A percentile compares a stretch with the other conserved stretches of the same genome.
These are phyloP conservation scores for Fraxinus albicans DNA, from an alignment of 305 asterid genomes.

Conservation along the genomic window DNA sequence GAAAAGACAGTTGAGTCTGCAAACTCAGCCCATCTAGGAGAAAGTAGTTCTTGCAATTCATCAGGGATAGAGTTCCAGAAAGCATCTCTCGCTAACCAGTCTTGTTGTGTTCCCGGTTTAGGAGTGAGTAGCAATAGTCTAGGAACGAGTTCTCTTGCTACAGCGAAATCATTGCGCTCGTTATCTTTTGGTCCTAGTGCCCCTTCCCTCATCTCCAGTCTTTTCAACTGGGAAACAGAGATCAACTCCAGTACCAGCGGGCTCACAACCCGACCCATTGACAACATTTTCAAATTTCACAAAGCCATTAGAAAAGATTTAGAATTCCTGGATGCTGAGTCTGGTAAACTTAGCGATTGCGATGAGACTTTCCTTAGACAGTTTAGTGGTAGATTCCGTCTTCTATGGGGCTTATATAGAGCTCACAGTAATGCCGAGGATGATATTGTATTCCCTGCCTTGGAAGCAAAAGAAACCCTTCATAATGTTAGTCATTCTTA, in stretches of 20 bases:
- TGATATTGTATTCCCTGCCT: conserved; percentile 97
- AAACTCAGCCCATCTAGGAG: conserved; percentile 32
- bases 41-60: conserved; percentile 37
- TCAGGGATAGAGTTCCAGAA: conserved; percentile 43
- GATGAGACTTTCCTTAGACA: conserved; percentile 75
- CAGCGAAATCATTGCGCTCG: conserved; percentile 76
- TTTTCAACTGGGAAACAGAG: conserved; percentile 92
- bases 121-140: conserved; percentile 71
- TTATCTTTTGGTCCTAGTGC: conserved; percentile 80
- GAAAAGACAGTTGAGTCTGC: conserved; percentile 41
- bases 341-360: conserved; percentile 78
- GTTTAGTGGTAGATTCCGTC: conserved; percentile 91
- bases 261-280: conserved; percentile 74
- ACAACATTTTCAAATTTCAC: conserved; percentile 88
- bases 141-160: conserved; percentile 62
- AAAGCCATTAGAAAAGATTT: conserved; percentile 95
- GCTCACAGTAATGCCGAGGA: conserved; percentile 99
- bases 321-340: conserved; percentile 84
- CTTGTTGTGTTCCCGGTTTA: conserved; percentile 95
- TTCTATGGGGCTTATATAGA: conserved; percentile 86
- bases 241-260: conserved; percentile 48
- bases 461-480: conserved; percentile 90
- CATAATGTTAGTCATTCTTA: conserved; percentile 97
- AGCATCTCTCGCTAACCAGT: conserved; percentile 49
- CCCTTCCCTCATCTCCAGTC: conserved; percentile 88